Evolutionary conservation across 768 basidiomycete species (phyloP).

Genomic region (Cubamyces lactineus): DNA sequence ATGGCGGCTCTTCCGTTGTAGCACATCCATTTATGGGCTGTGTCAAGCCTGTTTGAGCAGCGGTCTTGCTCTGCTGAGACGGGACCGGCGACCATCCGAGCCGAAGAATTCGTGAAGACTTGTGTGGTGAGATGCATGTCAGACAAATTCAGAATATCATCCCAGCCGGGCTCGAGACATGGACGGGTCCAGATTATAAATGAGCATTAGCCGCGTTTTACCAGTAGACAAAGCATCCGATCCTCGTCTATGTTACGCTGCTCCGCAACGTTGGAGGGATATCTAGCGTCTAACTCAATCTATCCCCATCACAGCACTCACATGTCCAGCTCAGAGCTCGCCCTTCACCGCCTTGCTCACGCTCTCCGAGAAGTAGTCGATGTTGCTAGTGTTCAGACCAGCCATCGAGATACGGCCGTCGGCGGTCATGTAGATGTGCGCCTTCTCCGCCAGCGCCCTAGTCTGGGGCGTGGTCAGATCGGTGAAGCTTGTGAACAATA

Average conservation of each 20-base stretch:
- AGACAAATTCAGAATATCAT: not conserved
- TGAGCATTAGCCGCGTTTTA: constrained; percentile 19
- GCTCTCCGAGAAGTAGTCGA: constrained; percentile 88
- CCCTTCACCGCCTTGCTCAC: constrained; percentile 84
- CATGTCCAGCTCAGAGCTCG: constrained; percentile 48
- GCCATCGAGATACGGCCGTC: constrained; percentile 96
- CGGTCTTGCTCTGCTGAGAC: not conserved
- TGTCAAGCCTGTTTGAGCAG: constrained; percentile 5
- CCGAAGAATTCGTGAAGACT: constrained; percentile 5
- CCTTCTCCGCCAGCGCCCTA: constrained; percentile 81
- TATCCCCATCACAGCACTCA: not conserved
- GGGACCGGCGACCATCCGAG: not conserved
- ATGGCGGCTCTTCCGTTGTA: constrained; percentile 6
- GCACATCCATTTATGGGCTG: constrained; percentile 8
- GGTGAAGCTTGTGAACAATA: constrained; percentile 59
- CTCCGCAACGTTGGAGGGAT: constrained; percentile 1
- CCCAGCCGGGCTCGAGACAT: not conserved
- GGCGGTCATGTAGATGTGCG: constrained; percentile 92
- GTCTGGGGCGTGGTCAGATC: constrained; percentile 81
- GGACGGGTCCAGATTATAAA: too few species aligned
- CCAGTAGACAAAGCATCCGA: constrained; percentile 10
- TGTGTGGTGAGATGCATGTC: constrained; percentile 10
- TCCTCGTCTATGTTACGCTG: constrained; percentile 10
- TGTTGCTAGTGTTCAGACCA: constrained; percentile 80
- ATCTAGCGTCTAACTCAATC: constrained; percentile 7